These are phyloP conservation scores for Calonectria crousiana DNA, from an alignment of 2,329 filamentous ascomycete genomes.

Conservation along the genomic window DNA sequence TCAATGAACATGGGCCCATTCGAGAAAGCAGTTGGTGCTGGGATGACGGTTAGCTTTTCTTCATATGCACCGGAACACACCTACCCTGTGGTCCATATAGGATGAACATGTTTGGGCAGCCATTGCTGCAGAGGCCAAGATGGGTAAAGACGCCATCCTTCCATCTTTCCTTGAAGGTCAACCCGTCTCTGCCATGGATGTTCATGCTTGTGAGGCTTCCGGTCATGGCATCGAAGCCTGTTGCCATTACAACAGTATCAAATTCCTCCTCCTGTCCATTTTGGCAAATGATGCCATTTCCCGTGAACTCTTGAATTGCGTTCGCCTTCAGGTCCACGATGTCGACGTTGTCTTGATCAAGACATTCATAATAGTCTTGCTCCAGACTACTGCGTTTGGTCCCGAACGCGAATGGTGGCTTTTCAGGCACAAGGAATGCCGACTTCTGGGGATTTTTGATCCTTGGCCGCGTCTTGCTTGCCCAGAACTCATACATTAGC, in stretches of 20 bases:
- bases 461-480: slow-evolving; percentile 55
- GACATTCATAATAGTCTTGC: slow-evolving; percentile 62
- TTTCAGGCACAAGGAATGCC: slow-evolving; percentile 59
- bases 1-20: slow-evolving; percentile 40
- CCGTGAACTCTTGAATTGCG: slow-evolving; percentile 55
- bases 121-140: slow-evolving; percentile 37
- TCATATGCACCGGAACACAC: not conserved
- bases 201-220: slow-evolving; percentile 38
- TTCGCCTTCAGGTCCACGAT: slow-evolving; percentile 59
- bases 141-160: slow-evolving; percentile 35
- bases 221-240: slow-evolving; percentile 40
- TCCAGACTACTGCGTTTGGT: slow-evolving; percentile 61
- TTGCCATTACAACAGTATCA: slow-evolving; percentile 44
- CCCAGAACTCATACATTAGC: slow-evolving; percentile 62
- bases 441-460: slow-evolving; percentile 58
- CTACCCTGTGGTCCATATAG: slow-evolving; percentile 41
- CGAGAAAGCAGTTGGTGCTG: slow-evolving; percentile 30
- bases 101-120: slow-evolving; percentile 40
- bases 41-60: not conserved
- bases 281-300: slow-evolving; percentile 53
- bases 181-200: slow-evolving; percentile 31
- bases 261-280: slow-evolving; percentile 46
- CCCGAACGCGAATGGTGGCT: slow-evolving; percentile 59
- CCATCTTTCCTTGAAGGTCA: slow-evolving; percentile 30
- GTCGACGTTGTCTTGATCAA: slow-evolving; percentile 59